Evolutionary conservation across 169 alveolate species (phyloP).

Genomic region (Cystoisospora suis): DNA sequence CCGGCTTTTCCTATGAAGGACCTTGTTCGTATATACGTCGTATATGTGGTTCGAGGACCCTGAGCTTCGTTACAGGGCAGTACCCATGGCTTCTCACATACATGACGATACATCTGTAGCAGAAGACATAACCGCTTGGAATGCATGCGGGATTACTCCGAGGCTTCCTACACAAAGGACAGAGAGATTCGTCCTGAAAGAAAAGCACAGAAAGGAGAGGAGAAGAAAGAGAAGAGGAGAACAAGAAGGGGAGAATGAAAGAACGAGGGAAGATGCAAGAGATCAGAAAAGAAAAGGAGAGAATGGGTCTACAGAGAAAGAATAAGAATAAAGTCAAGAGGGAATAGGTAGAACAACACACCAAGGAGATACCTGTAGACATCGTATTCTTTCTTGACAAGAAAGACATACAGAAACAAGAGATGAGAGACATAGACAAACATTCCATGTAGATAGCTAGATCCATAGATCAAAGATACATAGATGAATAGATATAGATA

Average conservation of each 20-base stretch:
- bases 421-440: not conserved
- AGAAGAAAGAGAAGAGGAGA: not conserved
- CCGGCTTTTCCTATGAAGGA: too few relatives aligned
- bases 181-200: constrained; percentile 53
- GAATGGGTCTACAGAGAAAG: too few relatives aligned
- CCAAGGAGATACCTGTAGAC: too few relatives aligned
- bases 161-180: constrained; percentile 48
- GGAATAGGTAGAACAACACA: too few relatives aligned
- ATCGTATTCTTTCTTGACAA: too few relatives aligned
- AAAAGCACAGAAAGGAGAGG: not conserved
- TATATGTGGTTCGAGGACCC: constrained; percentile 16
- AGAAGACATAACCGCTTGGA: constrained; percentile 63
- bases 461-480: not conserved
- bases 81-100: not conserved
- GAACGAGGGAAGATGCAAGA: too few relatives aligned
- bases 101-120: constrained; percentile 53
- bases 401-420: too few relatives aligned
- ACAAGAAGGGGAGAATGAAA: not conserved
- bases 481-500: too few relatives aligned
- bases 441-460: not conserved
- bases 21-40: constrained; percentile 66
- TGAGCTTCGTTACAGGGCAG: constrained; percentile 57
- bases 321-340: too few relatives aligned
- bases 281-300: too few relatives aligned
- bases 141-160: constrained; percentile 56